Conservation (phyloP, 768 basidiomycete genomes). For the Pleurotus cornucopiae region DNA sequence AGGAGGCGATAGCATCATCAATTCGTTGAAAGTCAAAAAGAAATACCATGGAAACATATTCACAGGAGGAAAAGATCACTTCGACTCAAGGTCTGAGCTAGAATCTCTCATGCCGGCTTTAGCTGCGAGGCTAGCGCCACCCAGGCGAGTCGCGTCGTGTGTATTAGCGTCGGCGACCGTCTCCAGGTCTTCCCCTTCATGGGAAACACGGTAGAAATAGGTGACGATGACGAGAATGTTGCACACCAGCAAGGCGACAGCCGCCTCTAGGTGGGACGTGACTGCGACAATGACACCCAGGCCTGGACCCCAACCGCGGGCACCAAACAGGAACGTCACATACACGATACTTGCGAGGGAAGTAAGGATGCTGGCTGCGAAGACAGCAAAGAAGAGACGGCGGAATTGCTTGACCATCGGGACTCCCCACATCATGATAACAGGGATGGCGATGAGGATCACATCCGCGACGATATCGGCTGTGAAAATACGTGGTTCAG, state of each 20-base stretch:
- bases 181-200: conserved; percentile 6
- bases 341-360: conserved; percentile 8
- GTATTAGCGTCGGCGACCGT: conserved; percentile 6
- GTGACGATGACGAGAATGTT: conserved; percentile 8
- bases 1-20: too few relatives aligned
- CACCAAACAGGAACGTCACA: neutral
- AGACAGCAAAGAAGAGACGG: conserved; percentile 9
- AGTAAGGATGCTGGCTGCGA: conserved; percentile 10
- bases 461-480: conserved; percentile 11
- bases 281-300: neutral
- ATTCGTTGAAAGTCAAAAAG: too few relatives aligned
- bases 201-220: conserved; percentile 1
- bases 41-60: too few relatives aligned
- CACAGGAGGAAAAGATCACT: neutral
- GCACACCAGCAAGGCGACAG: conserved; percentile 8
- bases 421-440: conserved; percentile 8
- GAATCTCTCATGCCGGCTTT: neutral
- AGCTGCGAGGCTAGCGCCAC: neutral
- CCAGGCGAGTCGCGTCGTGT: neutral
- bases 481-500: neutral
- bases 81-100: neutral
- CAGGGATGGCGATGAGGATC: conserved; percentile 7
- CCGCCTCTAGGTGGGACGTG: conserved; percentile 7
- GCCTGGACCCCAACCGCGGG: conserved; percentile 3
- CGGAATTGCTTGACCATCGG: conserved; percentile 7